These are phyloP conservation scores for Plasmodium inui DNA, from an alignment of 169 alveolate species.

Conservation along the genomic window DNA sequence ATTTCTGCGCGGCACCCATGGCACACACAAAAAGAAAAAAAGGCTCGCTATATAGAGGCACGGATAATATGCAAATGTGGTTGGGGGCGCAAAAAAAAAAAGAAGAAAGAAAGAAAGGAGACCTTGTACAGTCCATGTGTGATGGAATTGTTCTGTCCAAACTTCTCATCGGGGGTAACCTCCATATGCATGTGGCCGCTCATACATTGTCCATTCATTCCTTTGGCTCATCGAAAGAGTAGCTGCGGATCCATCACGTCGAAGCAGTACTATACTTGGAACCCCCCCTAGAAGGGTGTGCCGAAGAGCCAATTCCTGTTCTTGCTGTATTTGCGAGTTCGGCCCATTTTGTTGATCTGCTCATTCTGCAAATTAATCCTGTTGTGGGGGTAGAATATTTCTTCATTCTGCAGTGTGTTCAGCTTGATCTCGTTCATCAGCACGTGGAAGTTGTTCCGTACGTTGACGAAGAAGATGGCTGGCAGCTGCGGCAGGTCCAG, in stretches of 20 bases:
- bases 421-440: conserved; percentile 45
- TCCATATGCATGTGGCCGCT: neutral
- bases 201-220: neutral
- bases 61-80: too few species aligned
- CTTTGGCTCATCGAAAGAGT: too few species aligned
- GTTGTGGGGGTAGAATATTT: conserved; percentile 83
- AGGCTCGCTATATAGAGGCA: too few species aligned
- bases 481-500: conserved; percentile 88
- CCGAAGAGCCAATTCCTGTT: conserved; percentile 58
- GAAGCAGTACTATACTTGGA: neutral
- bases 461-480: conserved; percentile 85
- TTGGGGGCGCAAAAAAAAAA: too few species aligned
- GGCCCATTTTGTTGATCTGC: conserved; percentile 82
- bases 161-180: neutral
- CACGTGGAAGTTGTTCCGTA: conserved; percentile 79
- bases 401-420: conserved; percentile 62
- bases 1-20: neutral
- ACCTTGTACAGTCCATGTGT: neutral
- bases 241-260: neutral
- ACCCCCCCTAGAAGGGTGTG: conserved; percentile 20
- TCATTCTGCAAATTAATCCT: conserved; percentile 83
- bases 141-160: neutral
- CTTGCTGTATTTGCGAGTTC: conserved; percentile 81
- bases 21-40: too few species aligned
- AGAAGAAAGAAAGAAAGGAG: neutral